Conservation (phyloP, 1,284 basidiomycete genomes). For the Xerocomus amazonicus region DNA sequence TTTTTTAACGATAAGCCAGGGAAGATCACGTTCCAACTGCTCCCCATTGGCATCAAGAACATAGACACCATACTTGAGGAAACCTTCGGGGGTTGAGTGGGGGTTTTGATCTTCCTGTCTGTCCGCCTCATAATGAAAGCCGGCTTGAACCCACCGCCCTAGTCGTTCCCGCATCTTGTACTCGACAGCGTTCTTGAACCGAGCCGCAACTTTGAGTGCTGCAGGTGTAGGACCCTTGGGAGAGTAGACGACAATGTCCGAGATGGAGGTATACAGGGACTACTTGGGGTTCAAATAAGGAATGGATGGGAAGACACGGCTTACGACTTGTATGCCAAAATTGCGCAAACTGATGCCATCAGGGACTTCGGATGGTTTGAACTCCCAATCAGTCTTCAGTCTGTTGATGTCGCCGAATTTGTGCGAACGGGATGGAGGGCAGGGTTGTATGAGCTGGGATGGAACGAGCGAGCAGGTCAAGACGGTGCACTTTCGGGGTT, state of each 20-base stretch:
- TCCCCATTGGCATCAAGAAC: constrained; percentile 45
- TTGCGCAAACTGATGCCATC: constrained; percentile 75
- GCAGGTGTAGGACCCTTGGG: constrained; percentile 43
- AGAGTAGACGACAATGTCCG: constrained; percentile 63
- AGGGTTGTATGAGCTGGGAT: constrained; percentile 40
- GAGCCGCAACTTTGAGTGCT: constrained; percentile 37
- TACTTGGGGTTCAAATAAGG: constrained; percentile 13
- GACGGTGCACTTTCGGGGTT: constrained; percentile 31
- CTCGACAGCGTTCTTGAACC: constrained; percentile 40
- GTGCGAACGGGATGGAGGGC: constrained; percentile 15
- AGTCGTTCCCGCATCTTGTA: constrained; percentile 37
- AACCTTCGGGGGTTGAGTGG: constrained; percentile 29
- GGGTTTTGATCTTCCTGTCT: constrained; percentile 13
- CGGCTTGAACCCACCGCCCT: constrained; percentile 23
- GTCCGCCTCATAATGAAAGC: constrained; percentile 10
- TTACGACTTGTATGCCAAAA: constrained; percentile 79
- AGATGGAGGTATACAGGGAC: constrained; percentile 61
- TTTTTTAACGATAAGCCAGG: constrained; percentile 29
- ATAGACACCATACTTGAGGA: constrained; percentile 61
- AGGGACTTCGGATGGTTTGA: constrained; percentile 64
- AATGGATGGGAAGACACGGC: constrained; percentile 30
- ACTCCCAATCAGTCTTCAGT: constrained; percentile 48
- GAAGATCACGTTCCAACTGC: constrained; percentile 29
- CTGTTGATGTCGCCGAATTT: constrained; percentile 20
- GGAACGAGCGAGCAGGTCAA: constrained; percentile 52